These are phyloP conservation scores for Colletotrichum sublineola DNA, from an alignment of 2,329 filamentous ascomycete species.

Conservation along the genomic window DNA sequence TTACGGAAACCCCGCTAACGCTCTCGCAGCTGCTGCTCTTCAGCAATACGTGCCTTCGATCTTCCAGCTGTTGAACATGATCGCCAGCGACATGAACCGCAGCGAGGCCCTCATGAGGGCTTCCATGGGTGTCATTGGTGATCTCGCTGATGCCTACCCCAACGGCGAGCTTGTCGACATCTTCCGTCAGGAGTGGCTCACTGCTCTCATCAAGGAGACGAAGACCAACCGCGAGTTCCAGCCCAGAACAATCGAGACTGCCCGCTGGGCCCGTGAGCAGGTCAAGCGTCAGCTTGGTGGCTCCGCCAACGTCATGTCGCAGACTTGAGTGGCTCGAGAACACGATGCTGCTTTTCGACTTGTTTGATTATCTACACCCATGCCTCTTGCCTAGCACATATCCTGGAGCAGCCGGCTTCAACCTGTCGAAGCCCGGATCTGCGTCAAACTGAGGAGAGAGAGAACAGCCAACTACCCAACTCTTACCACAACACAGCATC, in stretches of 20 bases:
- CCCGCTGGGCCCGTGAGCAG: conserved; percentile 96
- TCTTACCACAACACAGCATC: conserved; percentile 42
- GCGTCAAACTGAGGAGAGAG: conserved; percentile 41
- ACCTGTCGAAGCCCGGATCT: conserved; percentile 35
- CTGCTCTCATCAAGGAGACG: conserved; percentile 89
- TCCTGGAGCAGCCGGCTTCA: conserved; percentile 42
- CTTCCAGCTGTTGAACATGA: conserved; percentile 85
- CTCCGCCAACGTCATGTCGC: conserved; percentile 64
- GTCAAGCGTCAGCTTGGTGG: conserved; percentile 89
- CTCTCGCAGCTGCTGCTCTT: conserved; percentile 72
- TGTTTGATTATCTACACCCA: conserved; percentile 40
- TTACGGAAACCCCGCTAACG: conserved; percentile 46
- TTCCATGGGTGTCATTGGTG: conserved; percentile 97
- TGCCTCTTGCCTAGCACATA: conserved; percentile 30
- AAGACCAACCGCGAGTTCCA: conserved; percentile 90
- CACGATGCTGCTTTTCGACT: conserved; percentile 22
- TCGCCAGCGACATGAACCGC: conserved; percentile 86
- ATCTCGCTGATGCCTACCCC: conserved; percentile 93
- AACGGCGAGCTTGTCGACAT: conserved; percentile 86
- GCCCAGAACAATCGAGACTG: conserved; percentile 89
- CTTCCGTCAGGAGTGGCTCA: conserved; percentile 94
- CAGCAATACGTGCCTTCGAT: conserved; percentile 86
- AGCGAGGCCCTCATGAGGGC: conserved; percentile 93
- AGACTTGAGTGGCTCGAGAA: conserved; percentile 53
- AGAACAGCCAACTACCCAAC: conserved; percentile 36